Conservation (phyloP, 495 filamentous ascomycete species). For the Mycothermus thermophilus region DNA sequence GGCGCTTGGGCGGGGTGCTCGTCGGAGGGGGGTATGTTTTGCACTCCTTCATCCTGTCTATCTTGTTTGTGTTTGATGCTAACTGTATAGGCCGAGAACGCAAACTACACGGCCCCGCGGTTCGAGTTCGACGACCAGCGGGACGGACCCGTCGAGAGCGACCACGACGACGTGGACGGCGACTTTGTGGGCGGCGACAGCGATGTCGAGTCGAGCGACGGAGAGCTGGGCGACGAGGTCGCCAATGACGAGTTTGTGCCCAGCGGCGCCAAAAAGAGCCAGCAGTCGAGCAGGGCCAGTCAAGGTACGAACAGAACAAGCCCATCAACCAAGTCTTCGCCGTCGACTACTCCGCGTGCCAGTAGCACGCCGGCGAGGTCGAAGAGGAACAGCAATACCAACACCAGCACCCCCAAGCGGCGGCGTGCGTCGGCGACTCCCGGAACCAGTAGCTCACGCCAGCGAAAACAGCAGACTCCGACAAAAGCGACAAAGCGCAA, state of each 20-base stretch:
- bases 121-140: constrained; percentile 18
- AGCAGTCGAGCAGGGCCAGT: constrained; percentile 2
- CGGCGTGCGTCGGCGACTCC: too few relatives aligned
- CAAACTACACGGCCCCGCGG: constrained; percentile 13
- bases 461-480: constrained; percentile 1
- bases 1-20: constrained; percentile 70
- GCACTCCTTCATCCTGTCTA: too few relatives aligned
- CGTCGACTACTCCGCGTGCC: background rate
- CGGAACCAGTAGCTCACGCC: constrained; percentile 4
- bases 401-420: too few relatives aligned
- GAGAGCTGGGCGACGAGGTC: constrained; percentile 4
- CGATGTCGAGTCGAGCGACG: constrained; percentile 14
- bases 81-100: constrained; percentile 12
- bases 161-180: constrained; percentile 16
- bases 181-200: constrained; percentile 22
- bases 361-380: constrained; percentile 2
- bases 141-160: constrained; percentile 18
- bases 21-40: constrained; percentile 40
- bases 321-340: constrained; percentile 1
- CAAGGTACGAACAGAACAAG: constrained; percentile 9
- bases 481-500: background rate
- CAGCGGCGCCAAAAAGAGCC: constrained; percentile 5
- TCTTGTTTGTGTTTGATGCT: too few relatives aligned
- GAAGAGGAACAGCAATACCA: background rate
- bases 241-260: constrained; percentile 7